phyloP scores from a whole-genome alignment of 2,329 filamentous ascomycete genomes.

The Lasiodiplodia hormozganensis region DNA sequence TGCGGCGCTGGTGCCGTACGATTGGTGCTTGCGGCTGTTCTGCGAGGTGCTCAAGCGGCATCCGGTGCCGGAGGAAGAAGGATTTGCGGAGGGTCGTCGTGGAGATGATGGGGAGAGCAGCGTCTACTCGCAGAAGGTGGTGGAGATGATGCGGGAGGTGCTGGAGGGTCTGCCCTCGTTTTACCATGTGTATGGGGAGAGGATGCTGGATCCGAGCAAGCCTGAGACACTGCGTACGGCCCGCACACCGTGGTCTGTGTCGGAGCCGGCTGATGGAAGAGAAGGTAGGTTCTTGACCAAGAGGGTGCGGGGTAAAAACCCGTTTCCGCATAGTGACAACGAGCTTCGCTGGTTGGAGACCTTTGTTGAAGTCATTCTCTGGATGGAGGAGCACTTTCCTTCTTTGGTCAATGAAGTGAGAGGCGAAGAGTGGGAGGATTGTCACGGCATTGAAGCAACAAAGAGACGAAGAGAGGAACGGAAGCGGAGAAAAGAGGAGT shows the following conservation, averaged over 20 bases:
- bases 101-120: too few relatives aligned
- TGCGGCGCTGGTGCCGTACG: background rate
- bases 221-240: background rate
- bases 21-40: background rate
- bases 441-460: background rate
- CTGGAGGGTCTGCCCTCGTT: background rate
- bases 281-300: background rate
- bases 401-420: background rate
- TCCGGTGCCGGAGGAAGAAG: background rate
- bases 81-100: too few relatives aligned
- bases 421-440: background rate
- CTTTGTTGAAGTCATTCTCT: background rate
- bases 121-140: background rate
- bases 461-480: background rate
- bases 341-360: conserved; percentile 6
- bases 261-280: too few relatives aligned
- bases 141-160: background rate
- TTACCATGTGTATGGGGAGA: background rate
- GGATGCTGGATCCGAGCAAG: background rate
- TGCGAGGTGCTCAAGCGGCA: background rate
- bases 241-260: background rate
- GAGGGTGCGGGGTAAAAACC: too few relatives aligned
- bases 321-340: background rate
- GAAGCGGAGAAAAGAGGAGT: background rate
- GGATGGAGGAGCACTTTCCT: conserved; percentile 2